These are phyloP conservation scores for Penicillium mononematosum DNA, from an alignment of 495 filamentous ascomycete species.

Conservation along the genomic window DNA sequence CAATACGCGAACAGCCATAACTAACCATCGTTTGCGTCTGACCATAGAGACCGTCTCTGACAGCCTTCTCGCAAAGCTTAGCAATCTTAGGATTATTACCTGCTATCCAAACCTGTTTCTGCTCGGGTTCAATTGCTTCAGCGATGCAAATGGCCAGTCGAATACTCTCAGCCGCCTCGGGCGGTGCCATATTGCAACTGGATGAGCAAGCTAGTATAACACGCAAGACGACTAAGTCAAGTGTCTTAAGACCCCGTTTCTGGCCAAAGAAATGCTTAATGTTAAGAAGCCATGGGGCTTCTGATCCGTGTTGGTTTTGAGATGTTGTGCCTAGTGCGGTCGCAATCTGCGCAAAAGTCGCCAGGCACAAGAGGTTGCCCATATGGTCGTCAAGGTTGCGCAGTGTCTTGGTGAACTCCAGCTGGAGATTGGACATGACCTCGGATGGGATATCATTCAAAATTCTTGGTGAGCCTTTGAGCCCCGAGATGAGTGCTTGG, in stretches of 20 bases:
- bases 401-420: constrained; percentile 46
- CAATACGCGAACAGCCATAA: constrained; percentile 5
- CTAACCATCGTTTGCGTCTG: constrained; percentile 46
- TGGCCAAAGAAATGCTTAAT: constrained; percentile 50
- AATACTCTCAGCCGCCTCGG: constrained; percentile 49
- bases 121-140: constrained; percentile 39
- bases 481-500: constrained; percentile 38
- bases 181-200: constrained; percentile 34
- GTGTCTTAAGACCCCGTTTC: constrained; percentile 51
- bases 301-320: constrained; percentile 16
- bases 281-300: constrained; percentile 36
- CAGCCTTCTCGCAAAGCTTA: constrained; percentile 55
- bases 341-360: constrained; percentile 46
- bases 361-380: constrained; percentile 50
- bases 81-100: constrained; percentile 42
- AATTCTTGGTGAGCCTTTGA: constrained; percentile 30
- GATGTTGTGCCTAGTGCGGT: constrained; percentile 15
- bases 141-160: constrained; percentile 50
- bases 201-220: constrained; percentile 54
- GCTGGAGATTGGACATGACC: constrained; percentile 44
- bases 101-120: constrained; percentile 46
- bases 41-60: constrained; percentile 35
- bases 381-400: constrained; percentile 47
- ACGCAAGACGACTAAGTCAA: constrained; percentile 54
- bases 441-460: constrained; percentile 39